Evolutionary conservation across 23 red algal genomes (phyloP), one percentile per base, ranked within the genome.

Genomic region (Gracilaria vermiculophylla): DNA sequence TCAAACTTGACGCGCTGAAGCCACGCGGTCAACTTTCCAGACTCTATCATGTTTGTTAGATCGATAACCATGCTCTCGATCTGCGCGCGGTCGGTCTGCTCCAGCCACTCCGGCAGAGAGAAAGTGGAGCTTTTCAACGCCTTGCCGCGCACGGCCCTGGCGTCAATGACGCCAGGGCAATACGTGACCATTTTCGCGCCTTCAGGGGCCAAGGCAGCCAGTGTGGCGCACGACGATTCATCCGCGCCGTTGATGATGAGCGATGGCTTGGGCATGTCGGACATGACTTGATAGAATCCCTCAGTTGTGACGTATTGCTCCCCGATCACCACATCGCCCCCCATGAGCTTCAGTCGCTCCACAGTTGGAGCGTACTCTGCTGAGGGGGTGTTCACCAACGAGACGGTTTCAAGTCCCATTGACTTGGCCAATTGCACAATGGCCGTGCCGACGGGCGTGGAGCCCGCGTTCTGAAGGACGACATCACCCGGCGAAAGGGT

Each of bases 341-440:
- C 94, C 77, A 81, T 65, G 39, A 90, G 70, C 49, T 96, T 96
- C 0, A 96, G 45, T 24, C 94, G 86, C 43, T 96, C 94, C 2
- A 90, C 94, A 5, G 80, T 92, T 23, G 80, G 66, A 19, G 80
- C 87, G 47, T 96, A 96, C 15, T 91, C 81, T 53, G 31, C 48
- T 53, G 71, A 70, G 10, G 45, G 42, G 35, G 82, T 86, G 25
- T 74, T 77, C 2, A 96, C 90, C 31, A 96, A 41, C 13, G 81
- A 88, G 3, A 96, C 55, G 9, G 85, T 92, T 53, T 73, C 48
- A n/a, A 96, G 47, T 20, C 87, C 88, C 35, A 80, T 81, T 42
- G 76, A 34, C 16, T 48, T 82, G 50, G 79, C 94, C 16, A 96
- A 42, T 77, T 96, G 94, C 74, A 89, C 77, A 54, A 96, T 72